Evolutionary conservation across 2,329 filamentous ascomycete genomes (phyloP).

Genomic region (Aspergillus vadensis): DNA sequence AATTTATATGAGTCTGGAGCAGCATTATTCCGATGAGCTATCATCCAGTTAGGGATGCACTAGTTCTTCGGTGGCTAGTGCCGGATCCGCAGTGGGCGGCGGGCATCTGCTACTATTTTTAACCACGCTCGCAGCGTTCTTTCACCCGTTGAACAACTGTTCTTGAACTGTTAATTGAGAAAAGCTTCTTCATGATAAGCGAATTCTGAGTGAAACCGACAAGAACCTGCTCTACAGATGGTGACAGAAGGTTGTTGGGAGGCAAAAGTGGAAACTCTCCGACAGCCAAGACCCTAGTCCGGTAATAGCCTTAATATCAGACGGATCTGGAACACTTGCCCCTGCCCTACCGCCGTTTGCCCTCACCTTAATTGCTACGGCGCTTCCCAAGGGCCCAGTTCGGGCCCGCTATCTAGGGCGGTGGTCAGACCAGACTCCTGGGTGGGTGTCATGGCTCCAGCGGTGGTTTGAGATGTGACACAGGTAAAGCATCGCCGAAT

Average conservation of each 20-base stretch:
- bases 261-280: not conserved
- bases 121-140: not conserved
- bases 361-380: slow-evolving; percentile 11
- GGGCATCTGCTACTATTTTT: not conserved
- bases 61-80: not conserved
- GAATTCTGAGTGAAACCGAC: not conserved
- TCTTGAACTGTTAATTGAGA: not conserved
- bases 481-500: not conserved
- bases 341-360: slow-evolving; percentile 4
- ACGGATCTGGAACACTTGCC: slow-evolving; percentile 9
- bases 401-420: not conserved
- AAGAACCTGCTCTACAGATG: not conserved
- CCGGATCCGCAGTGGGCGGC: not conserved
- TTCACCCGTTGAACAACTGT: not conserved
- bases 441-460: not conserved
- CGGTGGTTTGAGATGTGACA: not conserved
- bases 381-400: slow-evolving; percentile 1
- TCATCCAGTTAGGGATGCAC: not conserved
- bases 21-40: not conserved
- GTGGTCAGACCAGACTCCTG: not conserved
- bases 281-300: slow-evolving; percentile 9
- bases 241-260: not conserved
- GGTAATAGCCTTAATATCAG: not conserved
- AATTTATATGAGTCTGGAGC: not conserved
- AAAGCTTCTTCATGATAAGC: not conserved